Base-by-base conservation (phyloP, 2,329 filamentous ascomycete species). In the Apiospora sp. region DNA sequence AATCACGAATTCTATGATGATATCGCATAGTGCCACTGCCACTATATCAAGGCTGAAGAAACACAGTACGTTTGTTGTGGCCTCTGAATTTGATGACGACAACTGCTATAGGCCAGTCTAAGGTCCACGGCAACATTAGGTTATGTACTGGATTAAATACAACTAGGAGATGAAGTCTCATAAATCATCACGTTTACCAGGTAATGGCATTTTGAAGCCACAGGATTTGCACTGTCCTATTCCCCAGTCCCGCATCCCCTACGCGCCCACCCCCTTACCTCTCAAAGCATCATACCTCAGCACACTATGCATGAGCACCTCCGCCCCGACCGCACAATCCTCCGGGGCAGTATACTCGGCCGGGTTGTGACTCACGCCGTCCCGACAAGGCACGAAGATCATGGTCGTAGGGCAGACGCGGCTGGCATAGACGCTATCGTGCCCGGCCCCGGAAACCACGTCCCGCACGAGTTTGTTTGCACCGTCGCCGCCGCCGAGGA, bases 301-400 rank as follows among this genome's bases (percentile, higher is more conserved):
- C 43, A 86, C 79, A 44, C 82, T 83, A 68, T 85, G 82, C 73
- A 86, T 75, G 68, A 88, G 76, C 10, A 89, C 83, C 80, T 86
- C 82, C 64, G 88, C 86, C 14, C 89, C 89, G 64, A 86, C 84
- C 4, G 86, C 84, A 77, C 79, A 92, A 77, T 92, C 89, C 67
- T 90, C 89, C 0, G 86, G 85, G 58, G 86, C 87, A 49, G 88
- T 89, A 76, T 89, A 92, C 77, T 92, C 91, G 64, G 87, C 85
- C 2, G 91, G 90, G 76, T 92, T 88, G 78, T 92, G 91, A 76
- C 88, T 91, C 27, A 92, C 82, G 0, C 91, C 91, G 76, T 91
- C 87, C 77, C 85, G 87, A 74, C 89, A 92, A 5, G 90, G 90
- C 24, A 92, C 88, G 76, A 92, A 92, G 41, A 92, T 90, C 90